Evolutionary conservation across 1,284 basidiomycete species (phyloP), one percentile per base, ranked within the genome.

Genomic region (Chondrostereum purpureum): DNA sequence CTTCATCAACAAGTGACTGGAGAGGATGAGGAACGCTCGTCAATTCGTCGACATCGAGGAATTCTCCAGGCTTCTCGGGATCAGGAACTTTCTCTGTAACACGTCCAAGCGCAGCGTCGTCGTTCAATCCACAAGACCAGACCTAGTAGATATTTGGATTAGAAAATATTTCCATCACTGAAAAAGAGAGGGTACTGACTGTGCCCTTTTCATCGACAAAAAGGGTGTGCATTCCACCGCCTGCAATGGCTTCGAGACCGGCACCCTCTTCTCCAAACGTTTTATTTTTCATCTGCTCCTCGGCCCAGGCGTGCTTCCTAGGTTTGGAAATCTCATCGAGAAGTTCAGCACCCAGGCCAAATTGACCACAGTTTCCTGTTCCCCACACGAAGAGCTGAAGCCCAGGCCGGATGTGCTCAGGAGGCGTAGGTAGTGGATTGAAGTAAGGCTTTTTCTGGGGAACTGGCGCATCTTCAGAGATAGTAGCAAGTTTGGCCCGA

Each of bases 111-210:
- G 90, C 88, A 43, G 89, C 92, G 56, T 92, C 87, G 61, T 97
- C 93, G 61, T 97, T 96, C 52, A 91, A 83, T 39, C 92, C 92
- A 66, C 87, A 93, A 6, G 88, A 85, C 79, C 87, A 88, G 17
- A 90, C 69, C 88, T 90, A 56, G 37, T 24, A 39, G 34, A 44
- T 46, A 21, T 38, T 34, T 35, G 33, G 35, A 36, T 45, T 39
- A 37, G 39, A 40, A 34, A 19, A 49, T 23, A 43, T 27, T n/a
- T n/a, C n/a, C n/a, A n/a, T 36, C 40, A 35, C 36, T 6, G 27
- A 38, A 13, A 31, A 39, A 49, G 45, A 50, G 33, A 20, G 37
- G 16, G 39, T 27, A 76, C 86, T 61, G 58, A 92, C 89, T 39
- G 80, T 81, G 52, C 92, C 92, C 49, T 77, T 79, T 58, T 90